These are phyloP conservation scores for Trichoderma sp. DNA, from an alignment of 2,329 filamentous ascomycete species.

Conservation along the genomic window DNA sequence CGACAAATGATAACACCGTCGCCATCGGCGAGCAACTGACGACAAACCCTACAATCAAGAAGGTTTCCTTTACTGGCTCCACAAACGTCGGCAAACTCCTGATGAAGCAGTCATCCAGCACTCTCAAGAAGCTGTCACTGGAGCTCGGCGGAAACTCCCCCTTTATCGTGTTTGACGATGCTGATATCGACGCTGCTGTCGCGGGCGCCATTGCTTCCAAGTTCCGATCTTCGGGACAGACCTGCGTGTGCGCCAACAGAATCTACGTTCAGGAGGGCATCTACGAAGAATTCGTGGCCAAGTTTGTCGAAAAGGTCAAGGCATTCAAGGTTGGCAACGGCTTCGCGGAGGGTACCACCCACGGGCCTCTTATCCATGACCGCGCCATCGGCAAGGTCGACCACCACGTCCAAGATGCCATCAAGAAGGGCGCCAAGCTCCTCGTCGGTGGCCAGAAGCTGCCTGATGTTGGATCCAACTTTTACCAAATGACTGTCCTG, in stretches of 20 bases:
- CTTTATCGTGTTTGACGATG: conserved; percentile 96
- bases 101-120: conserved; percentile 85
- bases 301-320: conserved; percentile 71
- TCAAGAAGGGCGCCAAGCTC: conserved; percentile 74
- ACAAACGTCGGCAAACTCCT: conserved; percentile 70
- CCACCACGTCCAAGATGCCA: conserved; percentile 76
- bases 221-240: conserved; percentile 93
- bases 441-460: conserved; percentile 74
- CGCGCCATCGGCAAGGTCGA: conserved; percentile 80
- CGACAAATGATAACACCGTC: conserved; percentile 74
- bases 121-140: conserved; percentile 80
- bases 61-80: conserved; percentile 92
- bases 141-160: conserved; percentile 95
- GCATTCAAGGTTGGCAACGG: conserved; percentile 75
- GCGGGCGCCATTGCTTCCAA: conserved; percentile 82
- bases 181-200: conserved; percentile 83
- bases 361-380: conserved; percentile 83
- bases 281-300: conserved; percentile 72
- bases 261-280: conserved; percentile 78
- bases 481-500: conserved; percentile 87
- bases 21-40: conserved; percentile 75
- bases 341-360: conserved; percentile 69
- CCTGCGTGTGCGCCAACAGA: conserved; percentile 87
- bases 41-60: conserved; percentile 74
- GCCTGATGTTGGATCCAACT: conserved; percentile 76